Percentiles rank a stretch among this genome's conserved stretches.
Conservation (phyloP, 2,329 filamentous ascomycete species). For the Nemania sp. region DNA sequence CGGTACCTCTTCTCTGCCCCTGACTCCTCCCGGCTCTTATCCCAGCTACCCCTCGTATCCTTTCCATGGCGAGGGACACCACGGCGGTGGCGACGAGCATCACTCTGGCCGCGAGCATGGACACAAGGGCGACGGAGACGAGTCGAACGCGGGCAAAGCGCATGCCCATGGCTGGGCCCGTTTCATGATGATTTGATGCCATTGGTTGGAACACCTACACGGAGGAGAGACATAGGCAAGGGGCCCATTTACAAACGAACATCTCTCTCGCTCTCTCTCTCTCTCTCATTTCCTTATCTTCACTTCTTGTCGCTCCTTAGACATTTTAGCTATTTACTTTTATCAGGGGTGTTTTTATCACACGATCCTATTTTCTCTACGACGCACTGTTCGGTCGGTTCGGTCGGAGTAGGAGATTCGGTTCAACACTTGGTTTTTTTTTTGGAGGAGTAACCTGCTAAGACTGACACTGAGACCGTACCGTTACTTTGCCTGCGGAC, state of each 20-base stretch:
- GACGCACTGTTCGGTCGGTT: no score
- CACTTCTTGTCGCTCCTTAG: constrained; percentile 23
- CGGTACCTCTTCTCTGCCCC: constrained; percentile 6
- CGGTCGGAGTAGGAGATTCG: neutral
- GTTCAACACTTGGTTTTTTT: neutral
- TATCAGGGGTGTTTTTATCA: neutral
- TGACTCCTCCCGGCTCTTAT: constrained; percentile 7
- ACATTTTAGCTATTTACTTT: neutral
- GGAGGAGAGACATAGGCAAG: neutral
- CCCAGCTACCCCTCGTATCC: constrained; percentile 14
- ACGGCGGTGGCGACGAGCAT: neutral
- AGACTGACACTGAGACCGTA: neutral
- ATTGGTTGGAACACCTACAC: no score
- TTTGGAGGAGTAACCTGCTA: no score
- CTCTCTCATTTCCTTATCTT: constrained; percentile 2
- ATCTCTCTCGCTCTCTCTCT: neutral
- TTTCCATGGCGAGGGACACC: neutral
- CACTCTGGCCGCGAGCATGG: neutral
- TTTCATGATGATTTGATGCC: constrained; percentile 12
- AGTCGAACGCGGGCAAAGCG: neutral
- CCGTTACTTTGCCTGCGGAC: no score
- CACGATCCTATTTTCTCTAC: no score
- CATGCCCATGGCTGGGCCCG: neutral
- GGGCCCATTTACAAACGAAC: neutral
- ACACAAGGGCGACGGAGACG: neutral